Evolutionary conservation across 2,329 filamentous ascomycete species (phyloP).

Genomic region (Hysterium pulicare): DNA sequence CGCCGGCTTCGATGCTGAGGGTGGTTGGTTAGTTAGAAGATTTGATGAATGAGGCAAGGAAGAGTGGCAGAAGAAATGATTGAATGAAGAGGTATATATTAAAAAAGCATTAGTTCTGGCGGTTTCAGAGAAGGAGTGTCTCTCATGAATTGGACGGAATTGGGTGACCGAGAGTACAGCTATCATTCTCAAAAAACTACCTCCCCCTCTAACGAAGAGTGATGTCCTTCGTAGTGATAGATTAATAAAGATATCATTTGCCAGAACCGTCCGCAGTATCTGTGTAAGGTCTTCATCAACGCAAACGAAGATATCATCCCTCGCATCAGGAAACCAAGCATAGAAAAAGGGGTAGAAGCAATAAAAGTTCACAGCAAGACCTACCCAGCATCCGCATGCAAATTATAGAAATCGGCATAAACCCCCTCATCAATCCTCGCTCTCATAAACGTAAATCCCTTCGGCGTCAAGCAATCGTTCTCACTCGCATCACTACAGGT

Average conservation of each 20-base stretch:
- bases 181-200: no score
- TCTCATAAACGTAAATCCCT: conserved; percentile 68
- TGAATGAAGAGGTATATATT: neutral
- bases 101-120: no score
- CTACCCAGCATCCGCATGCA: conserved; percentile 63
- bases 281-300: no score
- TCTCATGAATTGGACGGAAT: no score
- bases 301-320: no score
- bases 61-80: neutral
- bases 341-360: neutral
- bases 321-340: neutral
- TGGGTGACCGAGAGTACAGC: no score
- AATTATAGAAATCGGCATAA: conserved; percentile 63
- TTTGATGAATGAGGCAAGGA: neutral
- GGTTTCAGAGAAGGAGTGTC: no score
- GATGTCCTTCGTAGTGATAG: no score
- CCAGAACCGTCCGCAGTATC: neutral
- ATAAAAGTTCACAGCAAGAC: conserved; percentile 2
- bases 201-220: no score
- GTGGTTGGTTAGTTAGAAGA: no score
- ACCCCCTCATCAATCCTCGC: conserved; percentile 51
- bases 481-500: conserved; percentile 53
- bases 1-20: conserved; percentile 44
- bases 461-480: conserved; percentile 63
- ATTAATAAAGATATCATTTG: neutral